A percentile compares a stretch with the other conserved stretches of the same genome.
These are phyloP conservation scores for Ceratocystis cacaofunesta DNA, from an alignment of 2,329 filamentous ascomycete species.

Conservation along the genomic window DNA sequence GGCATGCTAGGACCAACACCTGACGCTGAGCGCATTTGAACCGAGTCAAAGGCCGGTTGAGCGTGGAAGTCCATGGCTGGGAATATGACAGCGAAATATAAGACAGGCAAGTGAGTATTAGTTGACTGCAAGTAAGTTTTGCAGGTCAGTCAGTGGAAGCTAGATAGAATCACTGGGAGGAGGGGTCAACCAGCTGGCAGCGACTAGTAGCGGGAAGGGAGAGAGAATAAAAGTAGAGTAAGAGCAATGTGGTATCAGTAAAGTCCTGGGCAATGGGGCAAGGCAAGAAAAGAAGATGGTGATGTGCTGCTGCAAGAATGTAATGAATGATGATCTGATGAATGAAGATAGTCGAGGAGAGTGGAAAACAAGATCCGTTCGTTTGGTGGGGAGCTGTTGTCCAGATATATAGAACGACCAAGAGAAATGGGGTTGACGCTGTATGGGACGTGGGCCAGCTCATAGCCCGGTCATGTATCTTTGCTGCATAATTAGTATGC, in stretches of 20 bases:
- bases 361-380: background rate
- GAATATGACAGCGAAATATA: background rate
- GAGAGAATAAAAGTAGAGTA: background rate
- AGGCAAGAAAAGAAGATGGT: background rate
- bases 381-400: background rate
- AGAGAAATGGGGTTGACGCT: background rate
- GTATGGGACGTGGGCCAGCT: conserved; percentile 1
- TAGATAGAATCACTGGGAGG: background rate
- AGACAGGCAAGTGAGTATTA: background rate
- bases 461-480: background rate
- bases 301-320: background rate
- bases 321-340: background rate
- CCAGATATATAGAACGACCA: background rate
- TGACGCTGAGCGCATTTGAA: conserved; percentile 11
- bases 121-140: background rate
- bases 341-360: conserved; percentile 1
- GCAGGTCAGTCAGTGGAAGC: background rate
- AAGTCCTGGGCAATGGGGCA: background rate
- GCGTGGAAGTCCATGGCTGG: conserved; percentile 9
- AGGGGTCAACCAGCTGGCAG: background rate
- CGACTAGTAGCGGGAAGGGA: background rate
- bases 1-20: background rate
- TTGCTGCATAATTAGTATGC: background rate
- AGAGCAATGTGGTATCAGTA: background rate
- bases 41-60: conserved; percentile 5